Evolutionary conservation across 768 basidiomycete genomes (phyloP).

Genomic region (Cystobasidium ongulense): DNA sequence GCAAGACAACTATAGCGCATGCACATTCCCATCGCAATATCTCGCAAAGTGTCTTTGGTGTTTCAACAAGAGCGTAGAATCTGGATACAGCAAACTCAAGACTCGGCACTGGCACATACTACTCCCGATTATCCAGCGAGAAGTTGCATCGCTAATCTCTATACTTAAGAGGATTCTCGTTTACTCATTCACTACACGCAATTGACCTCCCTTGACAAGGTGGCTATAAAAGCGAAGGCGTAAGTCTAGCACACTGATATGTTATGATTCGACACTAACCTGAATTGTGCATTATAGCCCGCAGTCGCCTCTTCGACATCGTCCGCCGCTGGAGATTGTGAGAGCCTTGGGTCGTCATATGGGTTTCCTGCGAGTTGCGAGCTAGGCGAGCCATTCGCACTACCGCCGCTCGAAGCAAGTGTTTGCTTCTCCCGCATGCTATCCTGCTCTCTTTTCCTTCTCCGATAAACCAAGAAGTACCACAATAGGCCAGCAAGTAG

Average conservation of each 20-base stretch:
- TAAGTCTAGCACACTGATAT: not conserved
- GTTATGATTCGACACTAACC: not conserved
- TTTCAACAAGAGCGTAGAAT: too few species aligned
- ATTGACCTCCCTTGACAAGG: not conserved
- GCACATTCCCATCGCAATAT: too few species aligned
- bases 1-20: too few species aligned
- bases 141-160: too few species aligned
- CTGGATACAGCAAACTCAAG: too few species aligned
- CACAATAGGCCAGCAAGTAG: conserved; percentile 25
- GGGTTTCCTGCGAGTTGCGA: not conserved
- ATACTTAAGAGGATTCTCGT: not conserved
- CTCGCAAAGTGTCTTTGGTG: too few species aligned
- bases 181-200: conserved; percentile 8
- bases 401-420: not conserved
- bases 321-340: not conserved
- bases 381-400: not conserved
- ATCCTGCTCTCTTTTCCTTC: not conserved
- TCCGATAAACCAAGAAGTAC: conserved; percentile 23
- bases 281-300: conserved; percentile 16
- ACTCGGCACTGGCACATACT: not conserved
- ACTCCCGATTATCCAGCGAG: not conserved
- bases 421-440: conserved; percentile 16
- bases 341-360: not conserved
- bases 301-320: conserved; percentile 10
- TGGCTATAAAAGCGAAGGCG: not conserved